Percentiles rank a stretch among this genome's conserved stretches.
These are phyloP conservation scores for Colletotrichum cordylinicola DNA, from an alignment of 2,329 filamentous ascomycete species.

Conservation along the genomic window DNA sequence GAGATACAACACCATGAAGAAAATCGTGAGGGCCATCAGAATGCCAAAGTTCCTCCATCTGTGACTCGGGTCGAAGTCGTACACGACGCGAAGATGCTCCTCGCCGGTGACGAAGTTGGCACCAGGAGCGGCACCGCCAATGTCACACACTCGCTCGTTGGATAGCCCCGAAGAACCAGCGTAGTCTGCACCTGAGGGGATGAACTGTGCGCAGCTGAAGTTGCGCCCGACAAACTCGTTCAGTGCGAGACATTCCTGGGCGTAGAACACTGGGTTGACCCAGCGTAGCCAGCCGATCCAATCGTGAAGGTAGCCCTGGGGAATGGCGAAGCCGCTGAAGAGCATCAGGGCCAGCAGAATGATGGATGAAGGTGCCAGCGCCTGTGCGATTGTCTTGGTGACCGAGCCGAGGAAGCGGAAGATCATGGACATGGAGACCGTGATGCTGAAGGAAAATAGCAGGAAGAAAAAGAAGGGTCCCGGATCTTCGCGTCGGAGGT, in stretches of 20 bases:
- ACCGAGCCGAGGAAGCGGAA: conserved; percentile 55
- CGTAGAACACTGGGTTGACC: conserved; percentile 58
- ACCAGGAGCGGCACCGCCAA: conserved; percentile 50
- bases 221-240: conserved; percentile 65
- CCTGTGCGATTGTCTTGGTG: conserved; percentile 56
- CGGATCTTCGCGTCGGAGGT: conserved; percentile 56
- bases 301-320: conserved; percentile 40
- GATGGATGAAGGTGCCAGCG: conserved; percentile 57
- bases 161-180: background rate
- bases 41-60: conserved; percentile 64
- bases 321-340: conserved; percentile 58
- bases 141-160: conserved; percentile 44
- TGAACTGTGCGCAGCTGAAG: conserved; percentile 38
- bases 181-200: conserved; percentile 23
- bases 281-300: conserved; percentile 62
- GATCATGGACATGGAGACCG: conserved; percentile 54
- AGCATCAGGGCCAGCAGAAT: conserved; percentile 58
- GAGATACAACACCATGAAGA: conserved; percentile 55
- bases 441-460: conserved; percentile 53
- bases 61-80: conserved; percentile 47
- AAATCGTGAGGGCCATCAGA: conserved; percentile 54
- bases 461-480: conserved; percentile 61
- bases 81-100: conserved; percentile 46
- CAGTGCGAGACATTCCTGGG: conserved; percentile 69
- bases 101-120: conserved; percentile 46